Evolutionary conservation across 2,329 filamentous ascomycete species (phyloP).

Genomic region (Ophiocordyceps robertsii): DNA sequence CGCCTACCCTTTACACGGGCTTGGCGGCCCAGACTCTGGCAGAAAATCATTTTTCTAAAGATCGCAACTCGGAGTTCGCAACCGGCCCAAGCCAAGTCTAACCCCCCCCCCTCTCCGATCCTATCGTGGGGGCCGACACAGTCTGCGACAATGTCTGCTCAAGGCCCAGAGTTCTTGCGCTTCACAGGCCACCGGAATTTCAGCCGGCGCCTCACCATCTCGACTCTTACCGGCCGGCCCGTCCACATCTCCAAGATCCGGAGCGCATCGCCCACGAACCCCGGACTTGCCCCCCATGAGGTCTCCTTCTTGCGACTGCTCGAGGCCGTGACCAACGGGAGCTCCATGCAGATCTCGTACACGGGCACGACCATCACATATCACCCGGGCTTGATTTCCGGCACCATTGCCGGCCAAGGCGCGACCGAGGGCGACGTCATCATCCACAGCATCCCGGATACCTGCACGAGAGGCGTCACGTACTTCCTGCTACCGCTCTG

Average conservation of each 20-base stretch:
- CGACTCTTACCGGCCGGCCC: slow-evolving; percentile 80
- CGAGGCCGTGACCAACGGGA: slow-evolving; percentile 90
- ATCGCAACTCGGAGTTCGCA: not conserved
- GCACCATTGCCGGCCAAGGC: slow-evolving; percentile 63
- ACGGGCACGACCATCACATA: slow-evolving; percentile 90
- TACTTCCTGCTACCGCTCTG: slow-evolving; percentile 89
- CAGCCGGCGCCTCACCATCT: slow-evolving; percentile 70
- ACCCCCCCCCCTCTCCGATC: slow-evolving; percentile 1
- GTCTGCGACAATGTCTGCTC: slow-evolving; percentile 17
- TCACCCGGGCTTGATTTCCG: slow-evolving; percentile 83
- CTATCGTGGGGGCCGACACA: not conserved
- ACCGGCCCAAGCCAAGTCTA: not conserved
- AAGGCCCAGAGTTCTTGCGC: slow-evolving; percentile 44
- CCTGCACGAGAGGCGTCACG: slow-evolving; percentile 67
- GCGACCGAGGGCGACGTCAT: slow-evolving; percentile 61
- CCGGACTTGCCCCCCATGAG: slow-evolving; percentile 83
- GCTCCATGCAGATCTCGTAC: slow-evolving; percentile 88
- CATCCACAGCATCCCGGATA: slow-evolving; percentile 64
- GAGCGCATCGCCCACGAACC: slow-evolving; percentile 68
- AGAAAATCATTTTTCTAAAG: slow-evolving; percentile 24
- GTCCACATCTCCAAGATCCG: slow-evolving; percentile 92
- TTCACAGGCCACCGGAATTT: slow-evolving; percentile 81
- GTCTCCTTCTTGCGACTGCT: slow-evolving; percentile 91
- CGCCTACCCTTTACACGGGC: slow-evolving; percentile 13
- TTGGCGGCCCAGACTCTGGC: slow-evolving; percentile 7